Evolutionary conservation across 1,139 yeast species (phyloP).

Genomic region (Saccharomyces hybrid): DNA sequence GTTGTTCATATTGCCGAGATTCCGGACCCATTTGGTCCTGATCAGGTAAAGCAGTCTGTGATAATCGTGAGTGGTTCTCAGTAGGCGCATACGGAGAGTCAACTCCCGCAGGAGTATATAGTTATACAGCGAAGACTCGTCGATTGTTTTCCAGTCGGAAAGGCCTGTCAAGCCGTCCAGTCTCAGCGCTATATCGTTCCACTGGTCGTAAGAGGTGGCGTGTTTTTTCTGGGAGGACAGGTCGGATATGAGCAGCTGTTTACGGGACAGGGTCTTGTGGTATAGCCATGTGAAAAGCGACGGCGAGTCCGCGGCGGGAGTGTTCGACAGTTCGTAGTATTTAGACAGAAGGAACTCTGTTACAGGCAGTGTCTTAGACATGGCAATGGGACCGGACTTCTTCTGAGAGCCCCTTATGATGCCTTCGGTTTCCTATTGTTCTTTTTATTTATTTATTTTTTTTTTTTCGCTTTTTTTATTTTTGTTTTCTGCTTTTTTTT

Average conservation of each 20-base stretch:
- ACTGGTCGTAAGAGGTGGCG: constrained; percentile 59
- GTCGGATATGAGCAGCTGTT: background rate
- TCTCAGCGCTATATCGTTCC: constrained; percentile 57
- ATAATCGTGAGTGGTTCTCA: too few species aligned
- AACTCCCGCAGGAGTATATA: constrained; percentile 51
- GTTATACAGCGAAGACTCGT: constrained; percentile 63
- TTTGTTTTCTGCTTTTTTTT: background rate
- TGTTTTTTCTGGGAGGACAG: constrained; percentile 39
- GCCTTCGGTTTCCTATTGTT: background rate
- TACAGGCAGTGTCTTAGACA: constrained; percentile 10
- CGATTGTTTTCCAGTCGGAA: constrained; percentile 62
- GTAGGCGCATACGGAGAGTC: constrained; percentile 47
- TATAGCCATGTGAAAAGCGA: background rate
- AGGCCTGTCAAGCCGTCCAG: constrained; percentile 55
- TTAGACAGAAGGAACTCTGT: constrained; percentile 16
- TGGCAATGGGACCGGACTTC: background rate
- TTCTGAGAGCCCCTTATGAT: background rate
- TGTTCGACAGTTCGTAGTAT: constrained; percentile 9
- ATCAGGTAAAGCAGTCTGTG: too few species aligned
- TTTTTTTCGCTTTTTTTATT: background rate
- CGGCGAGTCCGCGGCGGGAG: background rate
- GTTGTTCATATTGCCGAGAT: too few species aligned
- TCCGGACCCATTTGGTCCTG: too few species aligned
- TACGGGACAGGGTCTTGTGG: background rate
- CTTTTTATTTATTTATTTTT: too few species aligned